Conservation (phyloP, 495 filamentous ascomycete species). For the Aspergillus indologenus region DNA sequence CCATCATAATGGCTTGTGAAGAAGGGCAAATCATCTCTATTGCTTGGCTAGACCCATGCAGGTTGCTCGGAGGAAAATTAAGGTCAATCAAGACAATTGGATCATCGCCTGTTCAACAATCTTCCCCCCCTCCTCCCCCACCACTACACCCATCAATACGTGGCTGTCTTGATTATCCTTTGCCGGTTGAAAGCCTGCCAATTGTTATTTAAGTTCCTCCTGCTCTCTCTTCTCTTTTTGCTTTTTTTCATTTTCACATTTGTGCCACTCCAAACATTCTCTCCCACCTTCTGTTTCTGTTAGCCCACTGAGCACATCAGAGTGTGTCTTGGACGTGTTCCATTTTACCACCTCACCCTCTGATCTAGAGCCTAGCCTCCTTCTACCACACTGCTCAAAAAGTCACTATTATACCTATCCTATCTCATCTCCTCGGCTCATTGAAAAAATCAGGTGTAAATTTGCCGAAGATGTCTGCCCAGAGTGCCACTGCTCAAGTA, state of each 20-base stretch:
- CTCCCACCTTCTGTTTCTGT: too few species aligned
- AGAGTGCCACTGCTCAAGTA: conserved; percentile 27
- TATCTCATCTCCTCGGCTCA: too few species aligned
- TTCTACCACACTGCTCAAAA: too few species aligned
- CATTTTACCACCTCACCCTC: too few species aligned
- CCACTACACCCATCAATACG: not conserved
- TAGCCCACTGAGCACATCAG: too few species aligned
- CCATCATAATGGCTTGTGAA: too few species aligned
- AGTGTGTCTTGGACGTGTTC: too few species aligned
- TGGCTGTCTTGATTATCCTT: not conserved
- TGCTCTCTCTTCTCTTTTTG: not conserved
- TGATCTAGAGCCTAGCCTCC: too few species aligned
- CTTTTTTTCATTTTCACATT: too few species aligned
- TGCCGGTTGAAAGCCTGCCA: not conserved
- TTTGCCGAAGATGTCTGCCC: conserved; percentile 14
- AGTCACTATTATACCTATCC: too few species aligned
- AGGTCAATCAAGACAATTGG: not conserved
- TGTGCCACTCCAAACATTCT: too few species aligned
- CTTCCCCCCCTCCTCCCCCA: not conserved
- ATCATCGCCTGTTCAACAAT: not conserved
- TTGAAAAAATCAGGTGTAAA: not conserved
- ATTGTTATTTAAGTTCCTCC: not conserved
- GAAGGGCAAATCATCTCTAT: too few species aligned
- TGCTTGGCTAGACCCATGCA: not conserved
- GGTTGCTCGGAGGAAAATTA: not conserved